Base-by-base conservation (phyloP, 2,329 filamentous ascomycete genomes). In the Dactylellina cionopaga region DNA sequence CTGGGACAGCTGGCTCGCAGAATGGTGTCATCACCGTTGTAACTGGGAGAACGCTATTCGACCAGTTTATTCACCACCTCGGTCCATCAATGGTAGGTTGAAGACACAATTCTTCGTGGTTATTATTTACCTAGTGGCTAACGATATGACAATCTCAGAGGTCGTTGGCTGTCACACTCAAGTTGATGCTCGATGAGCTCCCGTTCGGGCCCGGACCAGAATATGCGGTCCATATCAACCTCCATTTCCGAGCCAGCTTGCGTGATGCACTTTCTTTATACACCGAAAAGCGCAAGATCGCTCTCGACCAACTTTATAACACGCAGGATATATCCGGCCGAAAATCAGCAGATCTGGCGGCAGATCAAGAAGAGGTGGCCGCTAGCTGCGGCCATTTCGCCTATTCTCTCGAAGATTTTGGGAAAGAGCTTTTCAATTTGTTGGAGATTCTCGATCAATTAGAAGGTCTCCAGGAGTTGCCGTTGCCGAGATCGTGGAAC, bases 341-440 rank as follows among this genome's bases (percentile, higher is more conserved):
- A 2, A 85, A 88, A 41, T 89, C 90, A 0, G 85, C 92, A 56
- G 90, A 90, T 74, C 85, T 94, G 6, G 90, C 96, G 78, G 95
- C 94, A 1, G 95, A 98, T 79, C 92, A 96, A 65, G 95, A 99
- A 79, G 95, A 99, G 80, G 93, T 98, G 9, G 93, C 94, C 39
- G 94, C 95, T n/a, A 96, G 93, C 64, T 99, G 95, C 78, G 94
- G 95, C 0, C 93, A 98, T 80, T 99, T 98, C 79, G 94, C 91
- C 78, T 97, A 95, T 79, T 96, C 91, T 43, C 83, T 99, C 24
- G 87, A 95, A 74, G 91, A 95, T 76, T 94, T 98, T 78, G 93
- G 92, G 0, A 91, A 96, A 78, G 92, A 97, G 78, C 90, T 96
- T 82, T 88, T 91, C 75, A 86, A 86, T 10, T 95, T 96, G 76